Evolutionary conservation across 2,329 filamentous ascomycete species (phyloP), one percentile per base, ranked within the genome.

Genomic region (Aureobasidium pullulans): DNA sequence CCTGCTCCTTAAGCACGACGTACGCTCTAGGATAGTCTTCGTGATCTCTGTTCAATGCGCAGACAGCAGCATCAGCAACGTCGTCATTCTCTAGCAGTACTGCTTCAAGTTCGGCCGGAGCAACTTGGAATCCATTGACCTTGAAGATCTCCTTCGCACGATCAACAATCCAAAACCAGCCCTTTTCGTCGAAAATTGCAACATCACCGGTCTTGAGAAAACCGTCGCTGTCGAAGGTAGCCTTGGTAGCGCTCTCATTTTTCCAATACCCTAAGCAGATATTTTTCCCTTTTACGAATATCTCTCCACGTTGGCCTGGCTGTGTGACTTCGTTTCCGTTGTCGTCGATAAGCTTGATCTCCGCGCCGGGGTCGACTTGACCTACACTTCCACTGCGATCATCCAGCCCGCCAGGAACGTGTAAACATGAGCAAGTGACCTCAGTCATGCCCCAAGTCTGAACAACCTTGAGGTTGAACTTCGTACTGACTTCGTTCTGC

Each of bases 291-390:
- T 69, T 68, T 3, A 75, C 67, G 53, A 69, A 67, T 1, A 76
- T 66, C 48, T 76, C 73, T 10, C 73, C 73, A 1, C 71, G 69
- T 44, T 75, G 65, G 4, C 71, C 75, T 16, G 66, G 63, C 7
- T 61, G 46, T 15, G 63, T 64, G 2, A 76, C 74, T 61, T 77
- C 75, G 2, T 70, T 70, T 13, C 72, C 75, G 2, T 75, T 69
- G 9, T 77, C 75, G 59, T 76, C 73, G 6, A 77, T 70, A 7
- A 77, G 68, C 64, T 71, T 72, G 56, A 72, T 66, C 59, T 73
- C 70, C 40, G 71, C 71, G n/a, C 72, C 72, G 0, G 75, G 75
- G 50, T 73, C 64, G 6, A 76, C 64, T 16, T 64, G 64, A 10
- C 69, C 68, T 11, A 72, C 68, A 34, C 66, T 67, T 11, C 69